Evolutionary conservation across 257 asterid species (phyloP), one percentile per base, ranked within the genome.

Genomic region (Verbascum thapsus): DNA sequence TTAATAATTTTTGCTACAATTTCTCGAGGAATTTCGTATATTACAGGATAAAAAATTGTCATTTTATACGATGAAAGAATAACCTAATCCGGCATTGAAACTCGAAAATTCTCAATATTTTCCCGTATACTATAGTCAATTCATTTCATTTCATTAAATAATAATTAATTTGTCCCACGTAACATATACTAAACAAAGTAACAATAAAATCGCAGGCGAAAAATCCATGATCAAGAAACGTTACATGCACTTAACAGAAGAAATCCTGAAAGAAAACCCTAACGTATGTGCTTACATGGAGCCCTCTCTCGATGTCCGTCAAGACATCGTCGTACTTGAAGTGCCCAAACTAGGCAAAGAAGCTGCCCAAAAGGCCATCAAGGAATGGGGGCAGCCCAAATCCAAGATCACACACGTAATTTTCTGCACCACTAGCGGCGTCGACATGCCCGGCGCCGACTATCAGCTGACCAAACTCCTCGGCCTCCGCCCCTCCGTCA

Each of bases 311-410:
- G 40, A 62, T 39, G 58, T 32, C 16, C 37, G 75, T 9, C 75
- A 70, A 19, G 75, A 70, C 10, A 70, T 70, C 0, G 53, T 2
- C 17, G 17, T 62, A 7, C 70, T 35, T 12, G 70, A 61, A 32
- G 75, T 70, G 5, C 75, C 75, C 34, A 61, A 54, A 22, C 70
- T 70, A 13, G 75, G 74, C 6, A 62, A 62, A n/a, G 53, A 70
- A 20, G 75, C 74, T 2, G 70, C 74, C 6, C 22, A 61, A 20
- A 70, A 70, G 26, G 74, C 74, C 37, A 70, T 70, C 23, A 53
- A 43, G 0, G 72, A 67, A 41, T 48, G 50, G 68, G 58, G 48
- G 3, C 58, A 63, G 22, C 26, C 60, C 9, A 49, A 67, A 17
- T 67, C 66, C 10, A 58, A 48, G 16, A 67, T 67, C 23, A 67